Conservation (phyloP, 495 filamentous ascomycete species). For the Sabuloglossum arenarium region DNA sequence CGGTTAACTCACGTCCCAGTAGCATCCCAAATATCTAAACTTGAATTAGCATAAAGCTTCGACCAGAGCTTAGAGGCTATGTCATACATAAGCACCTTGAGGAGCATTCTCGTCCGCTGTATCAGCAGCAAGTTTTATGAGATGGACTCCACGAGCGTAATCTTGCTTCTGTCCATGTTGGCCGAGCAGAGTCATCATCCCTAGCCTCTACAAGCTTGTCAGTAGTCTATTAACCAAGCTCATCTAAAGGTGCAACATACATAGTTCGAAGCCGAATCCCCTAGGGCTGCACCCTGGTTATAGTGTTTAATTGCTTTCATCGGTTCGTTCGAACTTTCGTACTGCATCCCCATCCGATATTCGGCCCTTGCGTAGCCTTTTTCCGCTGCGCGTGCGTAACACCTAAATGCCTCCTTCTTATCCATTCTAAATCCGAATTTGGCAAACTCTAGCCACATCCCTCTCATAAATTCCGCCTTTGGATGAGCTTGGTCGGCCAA, state of each 20-base stretch:
- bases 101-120: slow-evolving; percentile 93
- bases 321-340: slow-evolving; percentile 78
- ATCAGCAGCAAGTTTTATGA: slow-evolving; percentile 64
- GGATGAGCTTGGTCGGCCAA: slow-evolving; percentile 82
- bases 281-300: slow-evolving; percentile 46
- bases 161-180: slow-evolving; percentile 80
- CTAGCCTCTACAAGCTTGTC: slow-evolving; percentile 35
- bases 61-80: not conserved
- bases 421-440: slow-evolving; percentile 78
- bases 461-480: slow-evolving; percentile 82
- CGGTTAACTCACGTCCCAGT: slow-evolving; percentile 68
- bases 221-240: slow-evolving; percentile 1
- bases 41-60: slow-evolving; percentile 6
- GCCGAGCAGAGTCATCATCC: slow-evolving; percentile 92
- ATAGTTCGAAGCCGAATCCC: slow-evolving; percentile 87
- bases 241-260: slow-evolving; percentile 17
- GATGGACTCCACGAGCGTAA: slow-evolving; percentile 51
- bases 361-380: slow-evolving; percentile 85
- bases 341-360: slow-evolving; percentile 97
- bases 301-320: slow-evolving; percentile 84
- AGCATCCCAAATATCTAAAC: slow-evolving; percentile 82
- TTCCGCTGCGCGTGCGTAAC: slow-evolving; percentile 69
- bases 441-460: slow-evolving; percentile 96
- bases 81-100: slow-evolving; percentile 70
- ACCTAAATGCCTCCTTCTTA: slow-evolving; percentile 81